Evolutionary conservation across 2,329 filamentous ascomycete species (phyloP), one percentile per base, ranked within the genome.

Genomic region (Byssochlamys sp.): DNA sequence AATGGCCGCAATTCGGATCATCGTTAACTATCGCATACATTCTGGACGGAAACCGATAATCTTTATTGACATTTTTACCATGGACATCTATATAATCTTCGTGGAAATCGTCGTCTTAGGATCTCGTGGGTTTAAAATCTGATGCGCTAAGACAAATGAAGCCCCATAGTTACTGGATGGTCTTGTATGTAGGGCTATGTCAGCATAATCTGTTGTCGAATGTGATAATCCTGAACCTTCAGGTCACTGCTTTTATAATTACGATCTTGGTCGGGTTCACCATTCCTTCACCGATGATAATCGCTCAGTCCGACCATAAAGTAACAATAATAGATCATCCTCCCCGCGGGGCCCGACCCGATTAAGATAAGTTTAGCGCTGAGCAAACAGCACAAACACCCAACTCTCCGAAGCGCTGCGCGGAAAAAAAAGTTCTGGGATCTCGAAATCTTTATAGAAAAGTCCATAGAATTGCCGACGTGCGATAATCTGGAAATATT

Each of bases 361-460:
- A n/a, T 24, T 45, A 24, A 45, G 35, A 45, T 45, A 28, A 51
- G 25, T 28, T 49, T 51, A 51, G 49, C 10, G 49, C 27, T 7
- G 49, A 51, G 25, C 49, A 51, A 51, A 51, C 49, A 51, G 27
- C 25, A 51, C 49, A 51, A 51, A 51, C 49, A 45, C n/a, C 14
- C 39, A 45, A 45, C 7, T 39, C 39, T 45, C 4, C 49, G 49
- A 14, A 51, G 49, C 10, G 25, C 49, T 12, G 49, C 25, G 49
- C 49, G 48, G 48, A 51, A 51, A 51, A 45, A 51, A 51, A 51
- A 51, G 49, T 51, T 51, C 49, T 51, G 24, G 49, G 52, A 54
- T 31, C 33, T 54, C 52, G 33, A 54, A 29, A 54, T 11, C 5
- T 35, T 5, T 1, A 26, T 35, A 33, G 7, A 10, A 31, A 39